Base-by-base conservation (phyloP, 2,329 filamentous ascomycete genomes). In the Cercospora nicotianae region DNA sequence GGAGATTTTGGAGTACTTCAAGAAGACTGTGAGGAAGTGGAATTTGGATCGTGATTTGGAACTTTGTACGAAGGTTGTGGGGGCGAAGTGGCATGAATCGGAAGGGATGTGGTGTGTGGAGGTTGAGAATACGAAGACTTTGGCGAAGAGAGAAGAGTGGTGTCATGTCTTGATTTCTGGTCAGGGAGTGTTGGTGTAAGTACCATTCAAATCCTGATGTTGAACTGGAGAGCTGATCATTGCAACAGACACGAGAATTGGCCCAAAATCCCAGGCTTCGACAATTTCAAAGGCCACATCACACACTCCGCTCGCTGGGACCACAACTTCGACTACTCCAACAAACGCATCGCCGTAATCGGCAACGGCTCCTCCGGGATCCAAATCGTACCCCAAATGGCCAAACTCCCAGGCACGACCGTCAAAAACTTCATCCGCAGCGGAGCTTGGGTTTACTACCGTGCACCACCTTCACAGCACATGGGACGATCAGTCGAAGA, bases 401-500 rank as follows among this genome's bases (percentile, higher is more conserved):
- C 55, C 18, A 63, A 60, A 31, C 51, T 55, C 26, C 58, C 64
- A 2, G 64, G 64, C 16, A 66, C 64, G 23, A 66, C 39, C 16
- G 57, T 66, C 16, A 58, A 75, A 90, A 90, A 70, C 86, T 84
- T 1, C 82, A 89, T 13, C 88, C 85, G 71, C 84, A 82, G 45
- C 90, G 89, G 0, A 91, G 89, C 89, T 86, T 91, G 64, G 64
- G 64, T 39, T 6, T 55, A 55, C 3, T 55, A 55, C 5, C 48
- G 48, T 4, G 48, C 48, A 16, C 48, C 48, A 1, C 48, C 48
- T 8, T 55, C 48, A n/a, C 48, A 55, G 5, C 48, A 55, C 6
- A 28, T 55, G 48, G 48, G 48, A 1, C 23, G 48, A 26, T 23
- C 23, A 8, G 48, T 55, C 2, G 48, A 55, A 28, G 48, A 55